Conservation (phyloP, 2,329 filamentous ascomycete species). For the Colletotrichum sp. region DNA sequence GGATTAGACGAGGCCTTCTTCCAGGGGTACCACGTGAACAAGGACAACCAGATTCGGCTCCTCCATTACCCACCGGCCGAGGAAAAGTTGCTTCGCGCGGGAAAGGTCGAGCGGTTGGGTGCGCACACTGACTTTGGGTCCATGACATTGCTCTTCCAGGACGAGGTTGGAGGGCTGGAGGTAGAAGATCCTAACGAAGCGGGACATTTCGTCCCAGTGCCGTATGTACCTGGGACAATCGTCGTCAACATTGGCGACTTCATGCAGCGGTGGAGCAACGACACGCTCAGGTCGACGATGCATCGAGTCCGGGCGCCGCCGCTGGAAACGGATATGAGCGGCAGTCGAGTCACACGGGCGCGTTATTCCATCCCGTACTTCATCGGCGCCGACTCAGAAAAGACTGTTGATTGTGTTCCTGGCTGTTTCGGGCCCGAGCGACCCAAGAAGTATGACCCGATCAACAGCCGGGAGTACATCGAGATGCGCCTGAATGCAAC, state of each 20-base stretch:
- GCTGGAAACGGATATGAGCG: constrained; percentile 21
- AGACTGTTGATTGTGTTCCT: constrained; percentile 56
- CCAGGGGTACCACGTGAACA: constrained; percentile 50
- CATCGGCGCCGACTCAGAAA: constrained; percentile 52
- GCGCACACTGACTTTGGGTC: constrained; percentile 40
- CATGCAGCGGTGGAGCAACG: constrained; percentile 44
- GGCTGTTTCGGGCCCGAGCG: constrained; percentile 46
- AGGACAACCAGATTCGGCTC: constrained; percentile 65
- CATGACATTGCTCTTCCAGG: constrained; percentile 53
- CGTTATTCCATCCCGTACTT: constrained; percentile 68
- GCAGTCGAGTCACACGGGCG: constrained; percentile 47
- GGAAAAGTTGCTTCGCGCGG: constrained; percentile 30
- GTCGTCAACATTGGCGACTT: constrained; percentile 44
- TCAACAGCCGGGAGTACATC: constrained; percentile 31
- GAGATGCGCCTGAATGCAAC: constrained; percentile 29
- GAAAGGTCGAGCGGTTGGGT: constrained; percentile 9
- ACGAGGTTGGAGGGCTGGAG: constrained; percentile 49
- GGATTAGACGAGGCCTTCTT: constrained; percentile 31
- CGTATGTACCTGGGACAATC: constrained; percentile 35
- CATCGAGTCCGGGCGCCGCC: constrained; percentile 27
- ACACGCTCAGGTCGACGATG: constrained; percentile 35
- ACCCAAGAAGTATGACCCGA: constrained; percentile 55
- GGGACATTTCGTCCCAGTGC: constrained; percentile 36
- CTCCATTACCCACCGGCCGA: constrained; percentile 54
- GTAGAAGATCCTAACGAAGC: constrained; percentile 42